These are phyloP conservation scores for Diaporthe vaccinii DNA, from an alignment of 2,329 filamentous ascomycete species.

Conservation along the genomic window DNA sequence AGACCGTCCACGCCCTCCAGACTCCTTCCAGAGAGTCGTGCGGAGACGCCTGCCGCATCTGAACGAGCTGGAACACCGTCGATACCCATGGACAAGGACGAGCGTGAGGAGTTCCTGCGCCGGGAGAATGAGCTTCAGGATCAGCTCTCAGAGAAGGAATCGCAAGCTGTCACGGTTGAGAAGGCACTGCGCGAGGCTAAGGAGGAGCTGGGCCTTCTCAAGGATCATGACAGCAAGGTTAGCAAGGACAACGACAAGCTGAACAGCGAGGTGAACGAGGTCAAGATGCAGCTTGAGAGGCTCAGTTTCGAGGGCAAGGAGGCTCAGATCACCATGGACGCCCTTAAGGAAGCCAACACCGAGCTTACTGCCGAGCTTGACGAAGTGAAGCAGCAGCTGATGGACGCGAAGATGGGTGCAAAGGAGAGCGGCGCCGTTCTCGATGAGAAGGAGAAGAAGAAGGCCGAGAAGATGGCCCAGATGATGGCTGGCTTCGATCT, in stretches of 20 bases:
- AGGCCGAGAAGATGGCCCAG: constrained; percentile 99
- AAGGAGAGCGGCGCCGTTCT: constrained; percentile 91
- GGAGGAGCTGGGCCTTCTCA: constrained; percentile 87
- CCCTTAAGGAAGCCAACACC: constrained; percentile 93
- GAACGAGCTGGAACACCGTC: constrained; percentile 91
- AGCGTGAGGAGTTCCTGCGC: constrained; percentile 94
- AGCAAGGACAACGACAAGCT: constrained; percentile 93
- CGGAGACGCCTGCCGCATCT: constrained; percentile 75
- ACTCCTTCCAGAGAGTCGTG: constrained; percentile 68
- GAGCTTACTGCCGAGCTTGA: constrained; percentile 94
- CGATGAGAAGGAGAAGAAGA: constrained; percentile 98
- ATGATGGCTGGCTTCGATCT: constrained; percentile 99
- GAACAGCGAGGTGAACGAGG: constrained; percentile 87
- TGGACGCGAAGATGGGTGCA: constrained; percentile 96
- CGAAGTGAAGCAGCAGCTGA: constrained; percentile 94
- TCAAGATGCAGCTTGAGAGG: constrained; percentile 97
- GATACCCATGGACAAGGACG: constrained; percentile 92
- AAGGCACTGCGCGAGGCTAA: constrained; percentile 85
- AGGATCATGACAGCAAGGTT: constrained; percentile 86
- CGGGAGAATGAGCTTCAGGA: constrained; percentile 98
- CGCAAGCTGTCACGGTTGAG: constrained; percentile 82
- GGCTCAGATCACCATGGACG: constrained; percentile 97
- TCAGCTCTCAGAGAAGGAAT: constrained; percentile 93
- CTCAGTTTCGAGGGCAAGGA: constrained; percentile 97
- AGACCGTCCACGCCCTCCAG: constrained; percentile 68